A percentile compares a stretch with the other conserved stretches of the same genome.
These are phyloP conservation scores for Rhizophora mangle DNA, from an alignment of 345 rosid species.

Conservation along the genomic window DNA sequence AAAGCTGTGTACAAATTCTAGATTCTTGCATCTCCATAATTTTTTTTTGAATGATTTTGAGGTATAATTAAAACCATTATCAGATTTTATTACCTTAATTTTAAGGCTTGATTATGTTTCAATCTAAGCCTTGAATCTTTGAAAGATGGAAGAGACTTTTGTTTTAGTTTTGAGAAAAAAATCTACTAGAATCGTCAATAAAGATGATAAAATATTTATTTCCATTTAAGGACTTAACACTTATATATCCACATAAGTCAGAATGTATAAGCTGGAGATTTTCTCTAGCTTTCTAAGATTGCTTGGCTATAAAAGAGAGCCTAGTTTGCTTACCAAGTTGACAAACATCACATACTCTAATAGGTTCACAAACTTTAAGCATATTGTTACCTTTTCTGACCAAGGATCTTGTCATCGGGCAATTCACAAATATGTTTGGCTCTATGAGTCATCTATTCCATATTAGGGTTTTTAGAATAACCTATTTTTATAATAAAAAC, in stretches of 20 bases:
- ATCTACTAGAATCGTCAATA: slow-evolving; percentile 6
- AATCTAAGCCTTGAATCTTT: neutral
- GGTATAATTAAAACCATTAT: slow-evolving; percentile 4
- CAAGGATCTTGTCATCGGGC: too few relatives aligned
- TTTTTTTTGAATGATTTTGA: neutral
- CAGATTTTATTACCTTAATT: neutral
- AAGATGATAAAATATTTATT: neutral
- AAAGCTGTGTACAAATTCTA: neutral
- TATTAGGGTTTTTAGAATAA: too few relatives aligned
- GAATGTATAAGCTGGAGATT: neutral
- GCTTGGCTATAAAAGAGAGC: neutral
- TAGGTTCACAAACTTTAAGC: neutral
- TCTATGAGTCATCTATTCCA: too few relatives aligned
- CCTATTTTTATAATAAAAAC: too few relatives aligned
- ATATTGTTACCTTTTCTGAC: neutral
- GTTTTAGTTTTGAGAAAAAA: neutral
- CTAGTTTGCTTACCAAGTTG: neutral
- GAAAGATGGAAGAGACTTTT: neutral
- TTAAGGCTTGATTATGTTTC: neutral
- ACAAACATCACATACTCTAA: neutral
- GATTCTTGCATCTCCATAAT: neutral
- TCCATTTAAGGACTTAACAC: neutral
- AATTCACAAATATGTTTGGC: too few relatives aligned
- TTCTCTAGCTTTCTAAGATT: neutral
- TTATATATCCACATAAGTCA: neutral